A percentile compares a stretch with the other conserved stretches of the same genome.
Conservation (phyloP, 2,329 filamentous ascomycete genomes). For the Rhynchosporium graminicola region DNA sequence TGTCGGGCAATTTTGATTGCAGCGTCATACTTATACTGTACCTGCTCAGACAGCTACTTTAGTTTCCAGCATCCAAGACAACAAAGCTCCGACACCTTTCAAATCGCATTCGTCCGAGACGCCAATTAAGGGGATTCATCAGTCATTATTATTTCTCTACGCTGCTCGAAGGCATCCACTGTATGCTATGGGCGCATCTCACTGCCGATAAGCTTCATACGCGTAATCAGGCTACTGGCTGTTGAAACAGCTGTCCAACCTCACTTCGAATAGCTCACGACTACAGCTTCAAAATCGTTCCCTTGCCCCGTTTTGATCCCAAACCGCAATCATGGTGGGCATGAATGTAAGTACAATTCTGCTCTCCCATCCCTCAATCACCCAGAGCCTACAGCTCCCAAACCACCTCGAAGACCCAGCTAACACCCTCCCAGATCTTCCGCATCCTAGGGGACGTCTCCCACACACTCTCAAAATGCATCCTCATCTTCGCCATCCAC, state of each 20-base stretch:
- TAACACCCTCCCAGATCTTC: constrained; percentile 49
- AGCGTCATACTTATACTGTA: background rate
- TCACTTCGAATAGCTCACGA: constrained; percentile 4
- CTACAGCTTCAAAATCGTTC: background rate
- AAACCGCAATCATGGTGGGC: constrained; percentile 25
- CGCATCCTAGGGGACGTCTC: constrained; percentile 81
- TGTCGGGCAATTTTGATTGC: background rate
- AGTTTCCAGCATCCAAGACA: background rate
- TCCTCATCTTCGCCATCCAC: constrained; percentile 89
- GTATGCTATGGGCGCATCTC: constrained; percentile 10
- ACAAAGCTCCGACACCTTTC: background rate
- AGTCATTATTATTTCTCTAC: background rate
- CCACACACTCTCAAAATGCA: constrained; percentile 83
- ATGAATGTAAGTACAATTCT: constrained; percentile 32
- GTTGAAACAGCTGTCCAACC: constrained; percentile 16
- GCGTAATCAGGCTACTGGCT: constrained; percentile 26
- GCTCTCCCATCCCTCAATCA: background rate
- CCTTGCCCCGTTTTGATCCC: background rate
- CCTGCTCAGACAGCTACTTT: background rate
- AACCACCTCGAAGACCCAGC: background rate
- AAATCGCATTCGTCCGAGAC: background rate
- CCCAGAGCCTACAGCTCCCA: background rate
- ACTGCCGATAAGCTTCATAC: constrained; percentile 14
- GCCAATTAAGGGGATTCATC: background rate
- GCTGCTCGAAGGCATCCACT: constrained; percentile 5